Conservation (phyloP, 2,329 filamentous ascomycete species). For the Geoglossum cookeanum region DNA sequence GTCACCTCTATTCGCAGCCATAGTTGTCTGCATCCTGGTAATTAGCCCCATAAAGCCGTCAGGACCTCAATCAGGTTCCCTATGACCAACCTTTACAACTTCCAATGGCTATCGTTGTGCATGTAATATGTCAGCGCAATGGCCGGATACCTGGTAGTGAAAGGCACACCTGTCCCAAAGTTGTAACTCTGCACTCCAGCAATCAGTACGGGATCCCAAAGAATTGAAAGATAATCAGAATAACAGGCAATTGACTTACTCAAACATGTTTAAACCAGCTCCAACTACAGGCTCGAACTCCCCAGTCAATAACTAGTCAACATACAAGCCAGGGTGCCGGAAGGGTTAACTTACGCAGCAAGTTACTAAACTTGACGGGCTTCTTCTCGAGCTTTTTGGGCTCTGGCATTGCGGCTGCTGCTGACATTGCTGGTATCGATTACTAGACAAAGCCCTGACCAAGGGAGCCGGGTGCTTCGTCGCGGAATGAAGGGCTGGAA, state of each 20-base stretch:
- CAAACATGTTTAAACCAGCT: conserved; percentile 88
- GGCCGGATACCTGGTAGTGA: background rate
- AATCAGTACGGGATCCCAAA: conserved; percentile 8
- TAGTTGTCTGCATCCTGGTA: conserved; percentile 47
- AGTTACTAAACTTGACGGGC: conserved; percentile 98
- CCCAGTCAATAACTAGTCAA: background rate
- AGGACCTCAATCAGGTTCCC: too few relatives aligned
- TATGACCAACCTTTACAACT: conserved; percentile 49
- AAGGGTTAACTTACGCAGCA: conserved; percentile 45
- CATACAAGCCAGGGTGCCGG: background rate
- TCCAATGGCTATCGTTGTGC: conserved; percentile 57
- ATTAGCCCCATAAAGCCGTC: background rate
- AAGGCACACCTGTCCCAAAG: conserved; percentile 40
- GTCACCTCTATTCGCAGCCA: conserved; percentile 90
- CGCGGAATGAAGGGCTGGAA: conserved; percentile 27
- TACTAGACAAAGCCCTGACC: conserved; percentile 70
- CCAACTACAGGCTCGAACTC: conserved; percentile 35
- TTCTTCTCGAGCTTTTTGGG: conserved; percentile 75
- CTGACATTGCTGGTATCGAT: conserved; percentile 43
- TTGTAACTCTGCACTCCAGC: conserved; percentile 34
- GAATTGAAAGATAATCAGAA: background rate
- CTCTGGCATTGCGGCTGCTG: conserved; percentile 30
- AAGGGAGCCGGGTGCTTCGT: conserved; percentile 86
- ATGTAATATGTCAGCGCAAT: background rate
- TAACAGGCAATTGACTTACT: conserved; percentile 31